Conservation (phyloP, 352 stramenopile genomes). For the Lagenidium sp. region DNA sequence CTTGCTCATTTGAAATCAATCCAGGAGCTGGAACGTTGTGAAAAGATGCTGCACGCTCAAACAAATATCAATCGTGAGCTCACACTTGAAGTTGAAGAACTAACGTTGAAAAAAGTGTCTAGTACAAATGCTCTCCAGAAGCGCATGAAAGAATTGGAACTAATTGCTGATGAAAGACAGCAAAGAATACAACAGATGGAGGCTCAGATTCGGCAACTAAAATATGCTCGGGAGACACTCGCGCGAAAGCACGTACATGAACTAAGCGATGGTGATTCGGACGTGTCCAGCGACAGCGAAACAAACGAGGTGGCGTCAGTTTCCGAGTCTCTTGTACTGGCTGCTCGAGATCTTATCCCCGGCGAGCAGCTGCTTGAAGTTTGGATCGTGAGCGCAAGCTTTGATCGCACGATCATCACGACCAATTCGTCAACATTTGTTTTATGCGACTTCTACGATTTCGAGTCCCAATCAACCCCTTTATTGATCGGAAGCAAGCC, state of each 20-base stretch:
- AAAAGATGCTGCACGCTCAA: slow-evolving; percentile 93
- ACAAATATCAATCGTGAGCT: slow-evolving; percentile 93
- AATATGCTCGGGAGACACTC: slow-evolving; percentile 62
- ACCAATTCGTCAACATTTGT: slow-evolving; percentile 84
- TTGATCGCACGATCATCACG: slow-evolving; percentile 60
- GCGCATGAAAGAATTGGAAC: slow-evolving; percentile 81
- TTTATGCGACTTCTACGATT: slow-evolving; percentile 93
- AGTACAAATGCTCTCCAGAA: slow-evolving; percentile 65
- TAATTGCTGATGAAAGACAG: slow-evolving; percentile 72
- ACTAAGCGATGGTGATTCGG: slow-evolving; percentile 15
- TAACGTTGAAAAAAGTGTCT: slow-evolving; percentile 62
- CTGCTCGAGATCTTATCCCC: slow-evolving; percentile 43
- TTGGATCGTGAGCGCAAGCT: slow-evolving; percentile 64
- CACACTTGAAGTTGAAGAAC: slow-evolving; percentile 84
- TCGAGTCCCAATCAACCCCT: slow-evolving; percentile 89
- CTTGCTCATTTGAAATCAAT: slow-evolving; percentile 85
- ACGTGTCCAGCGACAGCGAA: slow-evolving; percentile 28
- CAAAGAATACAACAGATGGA: slow-evolving; percentile 78
- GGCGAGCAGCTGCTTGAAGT: slow-evolving; percentile 91
- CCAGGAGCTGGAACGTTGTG: slow-evolving; percentile 87
- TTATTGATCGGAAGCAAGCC: slow-evolving; percentile 73
- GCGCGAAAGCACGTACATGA: slow-evolving; percentile 10
- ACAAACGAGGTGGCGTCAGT: slow-evolving; percentile 36
- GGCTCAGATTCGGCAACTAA: slow-evolving; percentile 81
- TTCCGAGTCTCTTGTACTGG: slow-evolving; percentile 59